A percentile compares a stretch with the other conserved stretches of the same genome.
Conservation (phyloP, 768 basidiomycete species). For the Kwoniella bestiolae region DNA sequence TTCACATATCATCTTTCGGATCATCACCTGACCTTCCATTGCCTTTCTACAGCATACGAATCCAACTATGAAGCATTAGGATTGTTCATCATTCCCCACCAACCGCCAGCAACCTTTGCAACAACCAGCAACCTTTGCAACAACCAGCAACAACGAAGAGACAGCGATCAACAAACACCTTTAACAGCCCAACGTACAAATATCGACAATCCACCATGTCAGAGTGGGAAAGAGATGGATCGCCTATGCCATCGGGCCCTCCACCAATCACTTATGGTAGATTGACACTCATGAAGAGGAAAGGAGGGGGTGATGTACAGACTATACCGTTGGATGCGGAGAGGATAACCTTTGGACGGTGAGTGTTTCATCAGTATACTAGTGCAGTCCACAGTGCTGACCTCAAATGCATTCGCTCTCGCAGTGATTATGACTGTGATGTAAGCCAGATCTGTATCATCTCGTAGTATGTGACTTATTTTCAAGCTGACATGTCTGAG, state of each 20-base stretch:
- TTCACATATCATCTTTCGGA: too few species aligned
- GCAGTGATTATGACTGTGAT: slow-evolving; percentile 46
- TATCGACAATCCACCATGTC: slow-evolving; percentile 14
- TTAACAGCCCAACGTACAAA: too few species aligned
- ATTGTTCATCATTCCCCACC: too few species aligned
- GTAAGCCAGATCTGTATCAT: slow-evolving; percentile 19
- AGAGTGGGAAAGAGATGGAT: slow-evolving; percentile 18
- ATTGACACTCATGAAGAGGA: slow-evolving; percentile 34
- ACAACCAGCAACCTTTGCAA: too few species aligned
- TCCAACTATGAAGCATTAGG: too few species aligned
- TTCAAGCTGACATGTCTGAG: not conserved
- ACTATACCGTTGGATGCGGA: slow-evolving; percentile 46
- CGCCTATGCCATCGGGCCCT: slow-evolving; percentile 16
- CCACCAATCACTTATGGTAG: slow-evolving; percentile 28
- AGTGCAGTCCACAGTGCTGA: not conserved
- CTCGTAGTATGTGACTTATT: not conserved
- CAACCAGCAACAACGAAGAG: too few species aligned
- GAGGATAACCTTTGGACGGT: slow-evolving; percentile 47
- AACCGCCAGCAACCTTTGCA: too few species aligned
- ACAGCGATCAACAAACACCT: not conserved
- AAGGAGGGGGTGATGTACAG: slow-evolving; percentile 43
- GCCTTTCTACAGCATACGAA: too few species aligned
- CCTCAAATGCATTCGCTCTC: not conserved
- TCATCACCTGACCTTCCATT: too few species aligned
- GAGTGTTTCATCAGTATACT: slow-evolving; percentile 17